These are phyloP conservation scores for Moringa oleifera DNA, from an alignment of 345 rosid genomes.

Conservation along the genomic window DNA sequence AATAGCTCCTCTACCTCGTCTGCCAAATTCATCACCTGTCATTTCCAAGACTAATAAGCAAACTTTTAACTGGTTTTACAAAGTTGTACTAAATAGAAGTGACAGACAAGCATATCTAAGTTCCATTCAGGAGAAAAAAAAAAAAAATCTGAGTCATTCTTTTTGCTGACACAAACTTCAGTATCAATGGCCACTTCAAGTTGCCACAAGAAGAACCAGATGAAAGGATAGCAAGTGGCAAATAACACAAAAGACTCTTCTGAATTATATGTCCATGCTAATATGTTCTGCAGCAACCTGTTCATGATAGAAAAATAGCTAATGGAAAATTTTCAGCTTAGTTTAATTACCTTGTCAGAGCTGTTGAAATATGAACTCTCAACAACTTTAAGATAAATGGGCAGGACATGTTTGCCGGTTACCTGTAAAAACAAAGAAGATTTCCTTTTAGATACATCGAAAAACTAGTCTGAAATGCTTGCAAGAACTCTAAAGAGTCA, in stretches of 20 bases:
- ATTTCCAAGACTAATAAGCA: conserved; percentile 31
- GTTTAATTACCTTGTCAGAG: conserved; percentile 74
- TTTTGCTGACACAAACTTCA: conserved; percentile 10
- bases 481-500: neutral
- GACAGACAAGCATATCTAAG: conserved; percentile 32
- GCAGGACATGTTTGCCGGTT: conserved; percentile 84
- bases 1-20: conserved; percentile 92
- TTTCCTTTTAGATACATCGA: conserved; percentile 2
- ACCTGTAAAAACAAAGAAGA: conserved; percentile 35
- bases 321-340: conserved; percentile 2
- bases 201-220: conserved; percentile 28
- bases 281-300: conserved; percentile 4
- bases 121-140: neutral
- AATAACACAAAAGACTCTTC: conserved; percentile 14
- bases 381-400: conserved; percentile 84
- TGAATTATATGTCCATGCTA: neutral
- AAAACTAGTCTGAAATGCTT: conserved; percentile 2
- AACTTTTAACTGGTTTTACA: conserved; percentile 11
- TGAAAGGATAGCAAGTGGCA: conserved; percentile 22
- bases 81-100: conserved; percentile 11
- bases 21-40: conserved; percentile 73
- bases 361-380: conserved; percentile 93
- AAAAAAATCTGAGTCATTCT: conserved; percentile 1
- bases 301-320: conserved; percentile 1
- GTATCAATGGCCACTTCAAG: conserved; percentile 35